phyloP scores from a whole-genome alignment of 441 rosid species.

The Metrosideros polymorpha region DNA sequence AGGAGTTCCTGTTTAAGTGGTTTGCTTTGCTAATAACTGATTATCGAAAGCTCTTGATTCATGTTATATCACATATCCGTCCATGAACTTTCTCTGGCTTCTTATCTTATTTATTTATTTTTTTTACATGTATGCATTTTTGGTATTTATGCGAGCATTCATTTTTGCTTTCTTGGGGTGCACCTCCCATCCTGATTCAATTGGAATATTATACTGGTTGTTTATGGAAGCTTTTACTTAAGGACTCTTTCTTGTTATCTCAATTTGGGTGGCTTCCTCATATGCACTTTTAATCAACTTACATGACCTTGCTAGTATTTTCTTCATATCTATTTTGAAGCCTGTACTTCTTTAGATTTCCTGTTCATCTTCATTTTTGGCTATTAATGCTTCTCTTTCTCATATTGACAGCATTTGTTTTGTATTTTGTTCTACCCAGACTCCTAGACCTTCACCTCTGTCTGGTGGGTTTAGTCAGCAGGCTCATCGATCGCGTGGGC shows the following conservation, averaged over 20 bases:
- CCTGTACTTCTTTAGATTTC: background rate
- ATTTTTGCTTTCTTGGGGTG: background rate
- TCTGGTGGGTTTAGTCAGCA: constrained; percentile 62
- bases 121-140: background rate
- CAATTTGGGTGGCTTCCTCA: background rate
- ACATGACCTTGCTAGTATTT: background rate
- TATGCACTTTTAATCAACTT: background rate
- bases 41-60: background rate
- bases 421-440: constrained; percentile 26
- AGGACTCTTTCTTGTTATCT: background rate
- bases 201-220: background rate
- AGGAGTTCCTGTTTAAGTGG: background rate
- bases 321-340: background rate
- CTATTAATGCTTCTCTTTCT: background rate
- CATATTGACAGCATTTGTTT: background rate
- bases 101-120: background rate
- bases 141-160: background rate
- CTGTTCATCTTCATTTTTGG: background rate
- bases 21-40: background rate
- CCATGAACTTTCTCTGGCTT: background rate
- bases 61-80: background rate
- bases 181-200: background rate
- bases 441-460: constrained; percentile 41
- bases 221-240: background rate
- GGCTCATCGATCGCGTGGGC: constrained; percentile 59